These are phyloP conservation scores for Rhodotorula mucilaginosa DNA, from an alignment of 1,284 basidiomycete species.

Conservation along the genomic window DNA sequence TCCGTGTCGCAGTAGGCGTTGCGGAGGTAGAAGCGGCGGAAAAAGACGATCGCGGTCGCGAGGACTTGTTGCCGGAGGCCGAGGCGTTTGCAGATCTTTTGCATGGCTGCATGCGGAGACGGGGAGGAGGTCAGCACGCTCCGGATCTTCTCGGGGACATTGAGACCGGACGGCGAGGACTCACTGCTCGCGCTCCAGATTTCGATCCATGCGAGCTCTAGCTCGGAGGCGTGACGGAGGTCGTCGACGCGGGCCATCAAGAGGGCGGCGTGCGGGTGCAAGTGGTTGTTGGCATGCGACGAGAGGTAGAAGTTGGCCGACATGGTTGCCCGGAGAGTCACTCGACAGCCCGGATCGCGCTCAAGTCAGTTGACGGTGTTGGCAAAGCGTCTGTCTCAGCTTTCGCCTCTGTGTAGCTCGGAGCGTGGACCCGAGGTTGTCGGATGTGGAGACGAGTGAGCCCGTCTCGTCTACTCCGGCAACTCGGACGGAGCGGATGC, in stretches of 20 bases:
- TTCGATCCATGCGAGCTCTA: conserved; percentile 70
- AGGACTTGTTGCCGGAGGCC: conserved; percentile 81
- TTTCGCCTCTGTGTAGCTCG: too few species aligned
- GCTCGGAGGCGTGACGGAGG: conserved; percentile 69
- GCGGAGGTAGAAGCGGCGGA: conserved; percentile 90
- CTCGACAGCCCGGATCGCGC: not conserved
- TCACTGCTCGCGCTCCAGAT: conserved; percentile 81
- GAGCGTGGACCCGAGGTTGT: too few species aligned
- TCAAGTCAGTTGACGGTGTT: too few species aligned
- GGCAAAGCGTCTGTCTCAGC: too few species aligned
- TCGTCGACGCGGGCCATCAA: conserved; percentile 71
- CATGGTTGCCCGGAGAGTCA: conserved; percentile 40
- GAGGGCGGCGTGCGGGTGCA: conserved; percentile 73
- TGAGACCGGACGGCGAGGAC: not conserved
- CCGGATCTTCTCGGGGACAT: too few species aligned
- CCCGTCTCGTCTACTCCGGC: too few species aligned
- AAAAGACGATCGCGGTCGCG: conserved; percentile 89
- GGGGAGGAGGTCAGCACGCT: not conserved
- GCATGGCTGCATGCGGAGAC: conserved; percentile 61
- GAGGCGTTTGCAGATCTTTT: conserved; percentile 81
- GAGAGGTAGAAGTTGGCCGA: conserved; percentile 54
- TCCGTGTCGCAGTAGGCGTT: conserved; percentile 92
- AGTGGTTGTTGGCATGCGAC: conserved; percentile 69
- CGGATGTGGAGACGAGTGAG: too few species aligned
- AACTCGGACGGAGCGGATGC: too few species aligned